Base-by-base conservation (phyloP, 2,329 filamentous ascomycete species). In the Aspergillus ustus region DNA sequence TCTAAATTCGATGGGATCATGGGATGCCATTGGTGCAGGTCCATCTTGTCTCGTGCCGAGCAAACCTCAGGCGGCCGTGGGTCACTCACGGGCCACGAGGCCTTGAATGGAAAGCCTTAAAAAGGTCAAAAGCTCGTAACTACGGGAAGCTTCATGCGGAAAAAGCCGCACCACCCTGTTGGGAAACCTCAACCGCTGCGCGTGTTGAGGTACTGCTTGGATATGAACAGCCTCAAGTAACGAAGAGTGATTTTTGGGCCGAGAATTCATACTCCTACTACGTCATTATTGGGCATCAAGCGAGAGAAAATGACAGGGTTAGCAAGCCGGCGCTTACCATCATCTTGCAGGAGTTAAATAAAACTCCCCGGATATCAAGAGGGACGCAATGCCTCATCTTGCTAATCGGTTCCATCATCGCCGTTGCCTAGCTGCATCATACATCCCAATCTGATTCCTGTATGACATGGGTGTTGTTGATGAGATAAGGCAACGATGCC, bases 231-330 rank as follows among this genome's bases (percentile, higher is more conserved):
- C 57, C 48, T 40, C 34, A 31, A 25, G 54, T 40, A 49, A 46
- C n/a, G 40, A 50, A 59, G 20, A 15, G n/a, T 44, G 25, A 15
- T 25, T 52, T 22, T 15, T 57, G 46, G 34, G 37, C 22, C 22
- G 20, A 17, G 43, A 48, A 37, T 20, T n/a, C 20, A 54, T 59
- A 46, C 61, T 57, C 63, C 60, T 29, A 62, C 63, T 69, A 65
- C 67, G 61, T 67, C 66, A 66, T 69, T 60, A 66, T 69, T 61
- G 66, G 67, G 67, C 67, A 68, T 57, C 65, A 68, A 67, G 53
- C 48, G 34, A 46, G 49, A 43, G 45, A 63, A 25, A 57, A 22
- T 52, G 50, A 59, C 54, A 61, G 59, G 20, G 60, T 57, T 62
- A n/a, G 31, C 37, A 49, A 57, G 55, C 49, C 40, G 20, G 46